Conservation (phyloP, 768 basidiomycete genomes). For the Pleurotus djamor region DNA sequence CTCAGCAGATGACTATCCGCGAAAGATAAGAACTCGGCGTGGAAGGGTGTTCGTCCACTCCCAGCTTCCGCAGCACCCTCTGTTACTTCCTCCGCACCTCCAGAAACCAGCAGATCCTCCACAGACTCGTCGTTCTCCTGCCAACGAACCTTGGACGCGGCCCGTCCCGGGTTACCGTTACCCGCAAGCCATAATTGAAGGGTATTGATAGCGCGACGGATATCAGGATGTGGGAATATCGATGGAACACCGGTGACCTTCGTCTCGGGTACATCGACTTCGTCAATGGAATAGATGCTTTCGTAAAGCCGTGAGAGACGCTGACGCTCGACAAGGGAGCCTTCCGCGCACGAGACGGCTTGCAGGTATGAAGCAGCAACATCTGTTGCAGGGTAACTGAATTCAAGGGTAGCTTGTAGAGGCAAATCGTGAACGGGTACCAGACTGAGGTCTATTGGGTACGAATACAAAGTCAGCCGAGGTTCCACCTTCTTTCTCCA, state of each 20-base stretch:
- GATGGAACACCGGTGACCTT: constrained; percentile 12
- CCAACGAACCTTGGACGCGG: not conserved
- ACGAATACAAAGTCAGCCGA: not conserved
- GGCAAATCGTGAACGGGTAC: constrained; percentile 77
- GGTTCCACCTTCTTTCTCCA: constrained; percentile 4
- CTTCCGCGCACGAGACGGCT: constrained; percentile 56
- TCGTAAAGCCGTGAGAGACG: constrained; percentile 45
- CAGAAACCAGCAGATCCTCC: constrained; percentile 4
- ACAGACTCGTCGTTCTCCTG: not conserved
- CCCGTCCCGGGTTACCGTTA: constrained; percentile 1
- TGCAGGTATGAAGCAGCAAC: constrained; percentile 70
- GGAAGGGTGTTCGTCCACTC: constrained; percentile 11
- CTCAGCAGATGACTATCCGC: constrained; percentile 49
- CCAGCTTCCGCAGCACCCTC: not conserved
- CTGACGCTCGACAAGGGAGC: constrained; percentile 40
- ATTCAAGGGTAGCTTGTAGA: constrained; percentile 68
- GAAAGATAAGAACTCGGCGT: constrained; percentile 51
- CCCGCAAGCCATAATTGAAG: constrained; percentile 53
- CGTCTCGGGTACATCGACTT: constrained; percentile 31
- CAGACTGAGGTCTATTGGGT: constrained; percentile 57
- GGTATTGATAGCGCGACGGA: constrained; percentile 61
- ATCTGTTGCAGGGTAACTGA: constrained; percentile 53
- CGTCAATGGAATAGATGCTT: constrained; percentile 21
- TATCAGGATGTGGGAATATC: constrained; percentile 41
- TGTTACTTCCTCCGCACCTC: not conserved